Percentiles rank a stretch among this genome's conserved stretches.
Evolutionary conservation across 1,284 basidiomycete genomes (phyloP).

Genomic region (Austroboletus novae-zelandiae): DNA sequence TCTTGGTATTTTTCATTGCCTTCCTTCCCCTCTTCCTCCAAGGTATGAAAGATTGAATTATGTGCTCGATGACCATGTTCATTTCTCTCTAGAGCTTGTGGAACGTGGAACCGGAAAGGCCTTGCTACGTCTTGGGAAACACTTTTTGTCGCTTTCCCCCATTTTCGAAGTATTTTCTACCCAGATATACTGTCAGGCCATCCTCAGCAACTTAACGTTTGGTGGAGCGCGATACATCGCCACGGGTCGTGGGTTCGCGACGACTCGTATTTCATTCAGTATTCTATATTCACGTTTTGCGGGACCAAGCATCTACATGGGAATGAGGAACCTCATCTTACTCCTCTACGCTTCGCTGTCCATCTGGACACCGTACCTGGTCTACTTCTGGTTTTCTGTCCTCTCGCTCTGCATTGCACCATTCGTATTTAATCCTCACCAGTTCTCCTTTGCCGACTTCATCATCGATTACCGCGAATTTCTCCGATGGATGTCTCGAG

Average conservation of each 20-base stretch:
- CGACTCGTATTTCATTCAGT: conserved; percentile 89
- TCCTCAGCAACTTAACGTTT: conserved; percentile 92
- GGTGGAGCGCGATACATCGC: conserved; percentile 97
- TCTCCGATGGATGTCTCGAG: conserved; percentile 96
- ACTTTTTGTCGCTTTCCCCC: conserved; percentile 92
- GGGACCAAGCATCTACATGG: conserved; percentile 97
- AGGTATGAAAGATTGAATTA: conserved; percentile 50
- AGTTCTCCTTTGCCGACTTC: conserved; percentile 94
- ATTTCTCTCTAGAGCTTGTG: conserved; percentile 67
- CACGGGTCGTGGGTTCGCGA: conserved; percentile 95
- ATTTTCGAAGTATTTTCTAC: conserved; percentile 98
- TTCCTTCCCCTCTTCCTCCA: conserved; percentile 95
- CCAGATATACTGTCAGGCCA: conserved; percentile 94
- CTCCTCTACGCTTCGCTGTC: conserved; percentile 88
- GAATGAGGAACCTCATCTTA: conserved; percentile 87
- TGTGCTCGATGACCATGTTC: not conserved
- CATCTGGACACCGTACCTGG: conserved; percentile 89
- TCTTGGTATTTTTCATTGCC: conserved; percentile 95
- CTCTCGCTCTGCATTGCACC: conserved; percentile 90
- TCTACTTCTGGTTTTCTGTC: conserved; percentile 97
- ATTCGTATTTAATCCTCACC: conserved; percentile 97
- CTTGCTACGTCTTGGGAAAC: conserved; percentile 88
- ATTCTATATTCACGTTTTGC: conserved; percentile 97
- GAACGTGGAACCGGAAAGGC: conserved; percentile 94
- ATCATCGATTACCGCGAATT: conserved; percentile 98